These are phyloP conservation scores for Penicillium fimorum DNA, from an alignment of 495 filamentous ascomycete species.

Conservation along the genomic window DNA sequence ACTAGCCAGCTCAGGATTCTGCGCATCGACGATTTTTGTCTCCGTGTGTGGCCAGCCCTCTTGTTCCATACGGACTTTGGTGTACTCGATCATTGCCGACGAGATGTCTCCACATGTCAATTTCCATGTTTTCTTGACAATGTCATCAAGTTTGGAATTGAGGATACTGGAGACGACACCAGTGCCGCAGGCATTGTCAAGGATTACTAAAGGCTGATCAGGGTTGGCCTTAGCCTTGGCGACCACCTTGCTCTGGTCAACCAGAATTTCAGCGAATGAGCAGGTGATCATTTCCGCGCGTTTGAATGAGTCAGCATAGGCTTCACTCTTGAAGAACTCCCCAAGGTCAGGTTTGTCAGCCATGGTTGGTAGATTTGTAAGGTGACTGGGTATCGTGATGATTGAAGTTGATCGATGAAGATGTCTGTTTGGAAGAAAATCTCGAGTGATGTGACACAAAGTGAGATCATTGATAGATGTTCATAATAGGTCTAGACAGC, in stretches of 20 bases:
- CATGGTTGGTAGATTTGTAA: slow-evolving; percentile 7
- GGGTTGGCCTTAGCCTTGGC: slow-evolving; percentile 19
- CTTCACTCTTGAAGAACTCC: slow-evolving; percentile 27
- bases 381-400: background rate
- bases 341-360: slow-evolving; percentile 11
- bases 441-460: background rate
- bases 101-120: slow-evolving; percentile 42
- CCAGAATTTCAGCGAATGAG: slow-evolving; percentile 28
- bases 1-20: slow-evolving; percentile 29
- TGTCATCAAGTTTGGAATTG: slow-evolving; percentile 21
- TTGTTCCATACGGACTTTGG: slow-evolving; percentile 21
- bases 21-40: slow-evolving; percentile 34
- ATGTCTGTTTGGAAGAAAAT: background rate
- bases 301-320: slow-evolving; percentile 33
- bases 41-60: slow-evolving; percentile 36
- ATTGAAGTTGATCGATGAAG: background rate
- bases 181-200: slow-evolving; percentile 47
- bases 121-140: slow-evolving; percentile 23
- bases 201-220: slow-evolving; percentile 26
- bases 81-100: slow-evolving; percentile 32
- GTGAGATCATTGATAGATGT: background rate
- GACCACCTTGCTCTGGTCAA: slow-evolving; percentile 30
- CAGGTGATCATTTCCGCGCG: slow-evolving; percentile 35
- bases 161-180: slow-evolving; percentile 37
- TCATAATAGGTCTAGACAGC: background rate